These are phyloP conservation scores for Caryopteris hybrid DNA, from an alignment of 305 asterid genomes.

Conservation along the genomic window DNA sequence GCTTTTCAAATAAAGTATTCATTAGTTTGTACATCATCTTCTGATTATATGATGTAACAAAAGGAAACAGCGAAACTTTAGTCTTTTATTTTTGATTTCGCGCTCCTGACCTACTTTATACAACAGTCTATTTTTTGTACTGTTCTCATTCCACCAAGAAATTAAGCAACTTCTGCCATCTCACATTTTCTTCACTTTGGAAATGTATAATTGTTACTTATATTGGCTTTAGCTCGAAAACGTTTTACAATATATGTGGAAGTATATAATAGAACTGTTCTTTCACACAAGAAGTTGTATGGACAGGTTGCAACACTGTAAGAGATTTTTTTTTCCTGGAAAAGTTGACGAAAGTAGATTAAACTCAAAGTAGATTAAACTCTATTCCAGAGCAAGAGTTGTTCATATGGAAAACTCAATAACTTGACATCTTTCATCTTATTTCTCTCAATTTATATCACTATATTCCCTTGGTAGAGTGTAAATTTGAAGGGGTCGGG, in stretches of 20 bases:
- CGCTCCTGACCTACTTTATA: neutral
- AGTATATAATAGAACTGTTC: neutral
- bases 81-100: neutral
- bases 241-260: neutral
- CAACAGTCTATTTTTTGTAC: neutral
- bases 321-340: neutral
- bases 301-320: too few species aligned
- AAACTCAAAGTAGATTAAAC: neutral
- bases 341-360: neutral
- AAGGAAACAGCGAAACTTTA: neutral
- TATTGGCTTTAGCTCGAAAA: neutral
- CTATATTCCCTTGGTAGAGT: neutral
- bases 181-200: neutral
- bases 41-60: neutral
- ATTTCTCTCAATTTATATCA: neutral
- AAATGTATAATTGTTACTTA: neutral
- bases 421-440: neutral
- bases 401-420: neutral
- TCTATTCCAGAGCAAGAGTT: neutral
- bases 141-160: neutral
- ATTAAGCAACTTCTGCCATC: conserved; percentile 9
- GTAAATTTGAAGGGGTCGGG: neutral
- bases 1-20: neutral
- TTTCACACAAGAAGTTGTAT: neutral
- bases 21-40: neutral